These are phyloP conservation scores for Tetragonia tetragonoides DNA, from an alignment of 148 eudicot genomes.

Conservation along the genomic window DNA sequence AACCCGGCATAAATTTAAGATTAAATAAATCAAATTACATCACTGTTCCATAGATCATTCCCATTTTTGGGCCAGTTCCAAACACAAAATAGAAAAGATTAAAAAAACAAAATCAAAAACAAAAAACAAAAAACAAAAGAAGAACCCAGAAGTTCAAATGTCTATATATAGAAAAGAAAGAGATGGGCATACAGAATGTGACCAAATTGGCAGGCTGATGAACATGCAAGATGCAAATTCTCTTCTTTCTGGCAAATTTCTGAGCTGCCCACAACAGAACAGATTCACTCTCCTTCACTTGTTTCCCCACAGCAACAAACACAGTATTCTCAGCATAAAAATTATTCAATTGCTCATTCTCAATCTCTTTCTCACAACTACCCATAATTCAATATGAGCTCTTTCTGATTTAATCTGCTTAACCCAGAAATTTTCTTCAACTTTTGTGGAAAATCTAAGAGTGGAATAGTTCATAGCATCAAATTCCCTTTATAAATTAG, in stretches of 20 bases:
- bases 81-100: neutral
- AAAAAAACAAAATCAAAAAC: neutral
- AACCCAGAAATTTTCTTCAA: conserved; percentile 13
- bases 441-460: neutral
- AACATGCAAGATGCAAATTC: conserved; percentile 65
- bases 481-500: conserved; percentile 14
- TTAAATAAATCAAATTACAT: no score
- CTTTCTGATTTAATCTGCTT: neutral
- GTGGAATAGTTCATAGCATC: conserved; percentile 4
- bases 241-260: conserved; percentile 47
- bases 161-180: neutral
- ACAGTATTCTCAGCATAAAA: conserved; percentile 52
- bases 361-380: conserved; percentile 24
- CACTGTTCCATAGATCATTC: conserved; percentile 22
- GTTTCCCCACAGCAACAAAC: conserved; percentile 79
- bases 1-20: neutral
- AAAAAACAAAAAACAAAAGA: neutral
- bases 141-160: neutral
- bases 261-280: conserved; percentile 56
- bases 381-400: conserved; percentile 38
- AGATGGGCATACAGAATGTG: conserved; percentile 42
- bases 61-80: conserved; percentile 5
- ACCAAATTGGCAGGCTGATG: conserved; percentile 54
- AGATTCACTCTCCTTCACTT: conserved; percentile 61
- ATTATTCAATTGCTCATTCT: conserved; percentile 30